Conservation (phyloP, 1,284 basidiomycete genomes). For the Mycosarcoma maydis region DNA sequence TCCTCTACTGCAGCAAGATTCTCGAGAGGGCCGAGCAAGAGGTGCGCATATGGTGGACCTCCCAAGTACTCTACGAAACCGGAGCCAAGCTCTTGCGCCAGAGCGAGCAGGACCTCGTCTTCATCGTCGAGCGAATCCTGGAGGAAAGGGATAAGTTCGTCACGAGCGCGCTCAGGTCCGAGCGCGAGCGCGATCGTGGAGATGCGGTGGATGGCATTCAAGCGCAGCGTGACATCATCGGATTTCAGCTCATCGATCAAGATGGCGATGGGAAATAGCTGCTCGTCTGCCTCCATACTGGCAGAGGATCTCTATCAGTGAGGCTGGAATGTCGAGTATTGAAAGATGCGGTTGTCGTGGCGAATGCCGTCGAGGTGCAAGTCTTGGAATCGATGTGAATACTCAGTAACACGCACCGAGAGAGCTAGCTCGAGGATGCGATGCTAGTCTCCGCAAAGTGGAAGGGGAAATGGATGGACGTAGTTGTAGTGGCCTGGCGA, state of each 20-base stretch:
- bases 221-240: conserved; percentile 84
- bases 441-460: neutral
- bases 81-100: conserved; percentile 90
- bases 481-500: too few species aligned
- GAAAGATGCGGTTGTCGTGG: neutral
- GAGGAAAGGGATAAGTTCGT: conserved; percentile 95
- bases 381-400: neutral
- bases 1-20: conserved; percentile 97
- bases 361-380: neutral
- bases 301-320: neutral
- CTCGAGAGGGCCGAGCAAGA: conserved; percentile 90
- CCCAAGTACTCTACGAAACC: conserved; percentile 91
- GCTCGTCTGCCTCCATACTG: conserved; percentile 65
- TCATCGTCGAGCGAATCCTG: conserved; percentile 99
- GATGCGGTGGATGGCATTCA: conserved; percentile 97
- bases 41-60: conserved; percentile 86
- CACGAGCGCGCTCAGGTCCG: conserved; percentile 91
- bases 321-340: neutral
- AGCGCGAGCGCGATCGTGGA: conserved; percentile 98
- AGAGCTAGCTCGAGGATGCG: neutral
- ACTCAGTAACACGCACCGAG: neutral
- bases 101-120: conserved; percentile 94
- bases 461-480: too few species aligned
- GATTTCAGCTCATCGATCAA: conserved; percentile 90
- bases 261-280: conserved; percentile 70